These are phyloP conservation scores for Podospora appendiculata DNA, from an alignment of 495 filamentous ascomycete genomes.

Conservation along the genomic window DNA sequence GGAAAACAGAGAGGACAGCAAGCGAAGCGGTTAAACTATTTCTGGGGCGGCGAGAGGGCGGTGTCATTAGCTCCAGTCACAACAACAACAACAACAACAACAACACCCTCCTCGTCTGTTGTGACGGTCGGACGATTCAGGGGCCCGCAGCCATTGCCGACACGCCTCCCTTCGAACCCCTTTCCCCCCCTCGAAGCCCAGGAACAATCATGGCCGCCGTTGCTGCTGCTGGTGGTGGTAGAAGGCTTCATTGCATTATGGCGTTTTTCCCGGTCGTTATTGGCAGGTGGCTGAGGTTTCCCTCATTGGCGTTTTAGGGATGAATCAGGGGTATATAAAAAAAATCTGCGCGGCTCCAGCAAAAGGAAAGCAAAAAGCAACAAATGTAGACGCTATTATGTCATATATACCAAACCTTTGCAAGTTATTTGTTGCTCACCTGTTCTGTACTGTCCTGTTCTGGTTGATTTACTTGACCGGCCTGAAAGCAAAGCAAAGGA, in stretches of 20 bases:
- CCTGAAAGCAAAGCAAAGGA: too few relatives aligned
- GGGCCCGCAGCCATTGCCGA: too few relatives aligned
- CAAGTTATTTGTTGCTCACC: background rate
- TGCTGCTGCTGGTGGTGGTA: background rate
- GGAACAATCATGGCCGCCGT: background rate
- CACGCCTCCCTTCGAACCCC: background rate
- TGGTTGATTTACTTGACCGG: too few relatives aligned
- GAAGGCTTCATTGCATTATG: slow-evolving; percentile 1
- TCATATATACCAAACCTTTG: too few relatives aligned
- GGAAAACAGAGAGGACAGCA: background rate
- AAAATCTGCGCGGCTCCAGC: too few relatives aligned
- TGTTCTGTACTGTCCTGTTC: background rate
- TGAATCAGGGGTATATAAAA: too few relatives aligned
- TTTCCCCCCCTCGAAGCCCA: background rate
- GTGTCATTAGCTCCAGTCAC: background rate
- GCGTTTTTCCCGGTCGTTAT: background rate
- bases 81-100: background rate
- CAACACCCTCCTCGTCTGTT: background rate
- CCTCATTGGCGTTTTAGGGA: background rate
- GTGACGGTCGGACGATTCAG: background rate
- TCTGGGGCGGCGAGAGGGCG: too few relatives aligned
- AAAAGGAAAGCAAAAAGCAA: too few relatives aligned
- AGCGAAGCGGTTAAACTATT: too few relatives aligned
- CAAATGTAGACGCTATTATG: too few relatives aligned
- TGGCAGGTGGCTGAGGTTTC: background rate